Percentiles rank a stretch among this genome's conserved stretches.
These are phyloP conservation scores for Dactylonectria estremocensis DNA, from an alignment of 2,329 filamentous ascomycete genomes.

Conservation along the genomic window DNA sequence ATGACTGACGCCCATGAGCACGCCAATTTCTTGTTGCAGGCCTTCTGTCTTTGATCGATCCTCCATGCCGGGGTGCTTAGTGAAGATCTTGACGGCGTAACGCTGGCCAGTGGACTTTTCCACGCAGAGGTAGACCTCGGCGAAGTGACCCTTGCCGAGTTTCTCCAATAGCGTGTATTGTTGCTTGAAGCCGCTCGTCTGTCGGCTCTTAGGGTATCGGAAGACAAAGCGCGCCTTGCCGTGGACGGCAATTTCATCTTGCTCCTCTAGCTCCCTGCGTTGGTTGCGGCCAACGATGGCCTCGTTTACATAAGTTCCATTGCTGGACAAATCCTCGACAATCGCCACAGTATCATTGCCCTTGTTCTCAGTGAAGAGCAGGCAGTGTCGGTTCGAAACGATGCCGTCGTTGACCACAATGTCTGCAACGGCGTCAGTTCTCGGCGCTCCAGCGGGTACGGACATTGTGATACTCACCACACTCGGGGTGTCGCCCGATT, in stretches of 20 bases:
- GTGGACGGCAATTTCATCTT: constrained; percentile 91
- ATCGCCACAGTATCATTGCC: constrained; percentile 77
- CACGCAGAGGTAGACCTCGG: constrained; percentile 91
- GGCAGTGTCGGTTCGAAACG: constrained; percentile 88
- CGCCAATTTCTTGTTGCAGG: constrained; percentile 94
- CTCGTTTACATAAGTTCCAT: constrained; percentile 97
- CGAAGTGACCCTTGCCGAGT: constrained; percentile 95
- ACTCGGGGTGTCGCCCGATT: constrained; percentile 93
- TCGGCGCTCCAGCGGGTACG: neutral
- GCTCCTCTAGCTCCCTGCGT: constrained; percentile 87
- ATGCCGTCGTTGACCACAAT: constrained; percentile 82
- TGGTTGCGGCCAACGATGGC: constrained; percentile 93
- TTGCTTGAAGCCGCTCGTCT: constrained; percentile 84
- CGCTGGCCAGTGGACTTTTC: constrained; percentile 87
- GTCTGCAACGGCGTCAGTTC: constrained; percentile 61
- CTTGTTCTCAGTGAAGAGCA: constrained; percentile 76
- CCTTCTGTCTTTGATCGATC: constrained; percentile 88
- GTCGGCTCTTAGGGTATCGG: constrained; percentile 83
- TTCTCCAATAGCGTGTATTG: constrained; percentile 89
- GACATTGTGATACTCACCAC: constrained; percentile 72
- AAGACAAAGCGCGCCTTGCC: constrained; percentile 92
- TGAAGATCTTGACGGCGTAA: constrained; percentile 96
- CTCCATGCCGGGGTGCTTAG: constrained; percentile 85
- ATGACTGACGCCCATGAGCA: constrained; percentile 97
- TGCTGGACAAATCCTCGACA: constrained; percentile 93